Evolutionary conservation across 768 basidiomycete species (phyloP), one percentile per base, ranked within the genome.

Genomic region (Paxillus ammoniavirescens): DNA sequence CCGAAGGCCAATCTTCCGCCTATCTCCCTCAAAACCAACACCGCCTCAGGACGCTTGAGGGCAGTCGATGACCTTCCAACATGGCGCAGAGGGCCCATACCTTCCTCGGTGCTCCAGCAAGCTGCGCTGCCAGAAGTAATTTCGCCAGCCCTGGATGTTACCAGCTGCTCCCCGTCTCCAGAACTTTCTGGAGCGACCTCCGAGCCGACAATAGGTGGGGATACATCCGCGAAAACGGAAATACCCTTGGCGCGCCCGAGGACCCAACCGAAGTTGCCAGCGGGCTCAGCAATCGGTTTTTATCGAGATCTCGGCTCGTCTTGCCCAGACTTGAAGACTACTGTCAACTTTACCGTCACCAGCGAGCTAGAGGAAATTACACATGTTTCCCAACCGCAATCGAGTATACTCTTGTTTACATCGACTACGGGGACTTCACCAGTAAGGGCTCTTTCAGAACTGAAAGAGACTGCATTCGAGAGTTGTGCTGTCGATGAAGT

Each of bases 331-430:
- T 60, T 76, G 4, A 79, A 76, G 50, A 65, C 75, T 14, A 58
- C 75, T 9, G 87, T 91, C 53, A 84, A 81, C 57, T 93, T 93
- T 72, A 89, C 84, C 44, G 87, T 93, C 42, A 80, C 74, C 51
- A 92, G 90, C 62, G 91, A 93, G 68, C 64, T 93, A 49, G 89
- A 91, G 40, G 59, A 60, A 47, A 17, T 38, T 28, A 14, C 46
- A 8, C 48, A 44, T 21, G 30, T 38, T 46, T 55, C 61, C 14
- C 54, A 49, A n/a, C 43, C 15, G 12, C 56, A 60, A 54, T 53
- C 60, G 21, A 63, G 62, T 42, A 61, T 62, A 30, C 67, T 71
- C 8, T 42, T 71, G 35, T 61, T 61, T 47, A 59, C 65, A 17
- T 64, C 65, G 54, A 56, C 55, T 50, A 23, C 45, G 9, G 54